phyloP scores from a whole-genome alignment of 2,329 filamentous ascomycete species.

The Ustulina deusta region DNA sequence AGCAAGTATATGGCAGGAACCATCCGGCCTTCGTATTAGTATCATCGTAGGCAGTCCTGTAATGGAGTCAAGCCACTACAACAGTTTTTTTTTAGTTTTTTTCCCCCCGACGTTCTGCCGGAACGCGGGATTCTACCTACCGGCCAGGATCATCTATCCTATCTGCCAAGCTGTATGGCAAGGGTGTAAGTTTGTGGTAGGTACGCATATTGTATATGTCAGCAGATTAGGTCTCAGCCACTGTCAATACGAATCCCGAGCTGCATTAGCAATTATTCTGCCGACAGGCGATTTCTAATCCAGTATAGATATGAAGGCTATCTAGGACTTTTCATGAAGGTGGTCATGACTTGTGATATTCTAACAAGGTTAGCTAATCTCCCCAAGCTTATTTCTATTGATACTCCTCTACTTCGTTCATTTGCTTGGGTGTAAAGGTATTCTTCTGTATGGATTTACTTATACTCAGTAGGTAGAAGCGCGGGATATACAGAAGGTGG shows the following conservation, averaged over 20 bases:
- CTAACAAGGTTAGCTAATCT: neutral
- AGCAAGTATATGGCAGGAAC: neutral
- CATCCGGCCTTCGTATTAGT: too few relatives aligned
- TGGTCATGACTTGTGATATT: too few relatives aligned
- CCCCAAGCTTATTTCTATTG: neutral
- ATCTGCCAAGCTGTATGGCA: neutral
- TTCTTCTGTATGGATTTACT: too few relatives aligned
- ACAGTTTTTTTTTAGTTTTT: too few relatives aligned
- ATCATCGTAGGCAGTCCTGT: too few relatives aligned
- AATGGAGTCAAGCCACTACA: neutral
- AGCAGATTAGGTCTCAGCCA: slow-evolving; percentile 18
- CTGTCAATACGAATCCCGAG: slow-evolving; percentile 16
- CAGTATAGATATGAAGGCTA: too few relatives aligned
- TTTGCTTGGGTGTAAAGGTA: neutral
- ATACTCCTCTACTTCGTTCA: neutral
- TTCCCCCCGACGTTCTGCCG: neutral
- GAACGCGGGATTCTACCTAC: neutral
- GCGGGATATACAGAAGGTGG: neutral
- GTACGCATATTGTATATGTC: neutral
- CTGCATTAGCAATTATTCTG: neutral
- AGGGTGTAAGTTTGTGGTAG: neutral
- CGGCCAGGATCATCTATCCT: neutral
- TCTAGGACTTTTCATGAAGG: too few relatives aligned
- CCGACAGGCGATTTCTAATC: neutral
- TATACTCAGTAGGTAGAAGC: neutral